These are phyloP conservation scores for Ophiostoma piceae DNA, from an alignment of 2,329 filamentous ascomycete genomes.

Conservation along the genomic window DNA sequence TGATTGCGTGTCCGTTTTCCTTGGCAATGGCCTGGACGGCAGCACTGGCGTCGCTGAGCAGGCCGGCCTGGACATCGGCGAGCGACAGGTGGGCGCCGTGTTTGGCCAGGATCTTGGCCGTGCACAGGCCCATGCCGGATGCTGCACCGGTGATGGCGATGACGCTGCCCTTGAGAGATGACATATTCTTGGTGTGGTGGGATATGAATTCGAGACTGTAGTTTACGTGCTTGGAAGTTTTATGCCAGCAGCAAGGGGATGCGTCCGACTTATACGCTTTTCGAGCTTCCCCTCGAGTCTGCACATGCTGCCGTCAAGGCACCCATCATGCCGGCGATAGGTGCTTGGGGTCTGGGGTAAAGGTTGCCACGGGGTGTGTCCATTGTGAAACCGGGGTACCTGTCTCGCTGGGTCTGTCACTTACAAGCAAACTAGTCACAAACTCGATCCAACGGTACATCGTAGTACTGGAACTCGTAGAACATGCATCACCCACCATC, in stretches of 20 bases:
- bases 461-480: not conserved
- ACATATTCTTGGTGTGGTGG: slow-evolving; percentile 8
- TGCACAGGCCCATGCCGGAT: slow-evolving; percentile 45
- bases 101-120: slow-evolving; percentile 39
- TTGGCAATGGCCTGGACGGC: not conserved
- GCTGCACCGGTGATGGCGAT: slow-evolving; percentile 31
- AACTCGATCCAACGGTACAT: not conserved
- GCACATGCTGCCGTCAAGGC: not conserved
- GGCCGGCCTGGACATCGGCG: slow-evolving; percentile 39
- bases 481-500: not conserved
- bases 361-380: not conserved
- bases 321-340: not conserved
- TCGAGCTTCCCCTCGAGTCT: not conserved
- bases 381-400: not conserved
- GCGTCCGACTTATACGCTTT: not conserved
- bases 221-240: not conserved
- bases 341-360: not conserved
- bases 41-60: slow-evolving; percentile 40
- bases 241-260: not conserved
- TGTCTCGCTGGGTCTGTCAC: not conserved
- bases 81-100: slow-evolving; percentile 42
- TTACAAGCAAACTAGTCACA: not conserved
- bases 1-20: not conserved
- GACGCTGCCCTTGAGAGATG: slow-evolving; percentile 18
- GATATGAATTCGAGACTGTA: not conserved